Percentiles rank a stretch among this genome's conserved stretches.
Evolutionary conservation across 257 asterid genomes (phyloP).

Genomic region (Nicotiana obtusifolia): DNA sequence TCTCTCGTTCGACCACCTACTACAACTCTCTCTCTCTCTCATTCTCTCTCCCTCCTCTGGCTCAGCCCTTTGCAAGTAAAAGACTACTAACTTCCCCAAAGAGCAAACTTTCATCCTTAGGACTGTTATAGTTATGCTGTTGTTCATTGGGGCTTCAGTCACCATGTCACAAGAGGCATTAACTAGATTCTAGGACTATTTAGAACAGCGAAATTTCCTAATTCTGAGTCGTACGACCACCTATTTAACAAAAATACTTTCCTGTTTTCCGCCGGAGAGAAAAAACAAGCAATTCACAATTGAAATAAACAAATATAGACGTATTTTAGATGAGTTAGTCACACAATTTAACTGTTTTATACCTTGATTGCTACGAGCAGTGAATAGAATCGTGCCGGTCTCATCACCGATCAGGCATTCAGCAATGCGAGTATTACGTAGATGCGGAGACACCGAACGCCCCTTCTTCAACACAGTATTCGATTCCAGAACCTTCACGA

Average conservation of each 20-base stretch:
- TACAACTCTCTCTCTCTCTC: not conserved
- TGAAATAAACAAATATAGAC: too few species aligned
- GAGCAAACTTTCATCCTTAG: too few species aligned
- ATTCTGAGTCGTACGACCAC: not conserved
- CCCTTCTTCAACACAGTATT: slow-evolving; percentile 40
- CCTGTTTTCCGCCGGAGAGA: too few species aligned
- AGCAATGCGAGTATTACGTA: slow-evolving; percentile 51
- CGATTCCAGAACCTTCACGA: slow-evolving; percentile 48
- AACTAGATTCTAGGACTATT: not conserved
- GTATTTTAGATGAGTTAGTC: not conserved
- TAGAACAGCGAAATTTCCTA: too few species aligned
- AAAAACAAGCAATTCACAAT: too few species aligned
- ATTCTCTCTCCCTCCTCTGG: too few species aligned
- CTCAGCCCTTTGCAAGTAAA: too few species aligned
- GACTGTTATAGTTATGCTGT: too few species aligned
- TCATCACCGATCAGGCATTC: slow-evolving; percentile 82
- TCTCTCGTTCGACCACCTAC: not conserved
- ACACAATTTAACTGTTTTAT: not conserved
- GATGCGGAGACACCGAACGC: slow-evolving; percentile 38
- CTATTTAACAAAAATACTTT: not conserved
- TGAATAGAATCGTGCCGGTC: slow-evolving; percentile 61
- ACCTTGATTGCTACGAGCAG: slow-evolving; percentile 87
- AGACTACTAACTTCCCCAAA: not conserved
- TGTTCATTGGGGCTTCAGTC: not conserved
- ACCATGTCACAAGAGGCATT: not conserved